These are phyloP conservation scores for Microcos paniculata DNA, from an alignment of 345 rosid genomes.

Conservation along the genomic window DNA sequence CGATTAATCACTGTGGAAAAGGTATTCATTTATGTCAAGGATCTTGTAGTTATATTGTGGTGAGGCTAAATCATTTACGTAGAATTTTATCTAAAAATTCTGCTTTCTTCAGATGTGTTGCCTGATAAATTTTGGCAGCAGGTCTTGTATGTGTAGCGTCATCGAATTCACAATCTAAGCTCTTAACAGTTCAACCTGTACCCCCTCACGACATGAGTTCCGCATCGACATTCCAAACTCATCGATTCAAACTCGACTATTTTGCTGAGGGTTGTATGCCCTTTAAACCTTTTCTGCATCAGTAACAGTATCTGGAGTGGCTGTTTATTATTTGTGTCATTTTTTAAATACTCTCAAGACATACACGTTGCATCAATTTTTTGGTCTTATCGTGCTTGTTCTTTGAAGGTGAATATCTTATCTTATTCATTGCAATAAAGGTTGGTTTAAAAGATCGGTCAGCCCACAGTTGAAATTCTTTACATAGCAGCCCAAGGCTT, in stretches of 20 bases:
- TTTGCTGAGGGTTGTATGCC: conserved; percentile 45
- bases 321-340: conserved; percentile 23
- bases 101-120: conserved; percentile 31
- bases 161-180: conserved; percentile 66
- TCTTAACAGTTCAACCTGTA: conserved; percentile 56
- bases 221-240: conserved; percentile 55
- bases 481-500: conserved; percentile 4
- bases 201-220: conserved; percentile 49
- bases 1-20: conserved; percentile 62
- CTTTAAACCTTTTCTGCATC: conserved; percentile 35
- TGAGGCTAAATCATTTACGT: conserved; percentile 14
- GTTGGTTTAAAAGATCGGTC: not conserved
- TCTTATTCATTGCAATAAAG: conserved; percentile 1
- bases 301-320: conserved; percentile 35
- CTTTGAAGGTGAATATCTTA: conserved; percentile 15
- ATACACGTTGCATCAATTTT: conserved; percentile 12
- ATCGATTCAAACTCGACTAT: conserved; percentile 54
- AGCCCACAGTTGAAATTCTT: not conserved
- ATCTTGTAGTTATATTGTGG: not conserved
- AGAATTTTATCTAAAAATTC: conserved; percentile 15
- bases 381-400: conserved; percentile 16
- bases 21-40: conserved; percentile 32
- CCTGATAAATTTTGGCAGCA: conserved; percentile 71
- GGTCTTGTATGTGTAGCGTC: conserved; percentile 72
- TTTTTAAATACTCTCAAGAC: conserved; percentile 19